A percentile compares a stretch with the other conserved stretches of the same genome.
phyloP scores from a whole-genome alignment of 345 rosid genomes.

The Eucalyptus sp. region DNA sequence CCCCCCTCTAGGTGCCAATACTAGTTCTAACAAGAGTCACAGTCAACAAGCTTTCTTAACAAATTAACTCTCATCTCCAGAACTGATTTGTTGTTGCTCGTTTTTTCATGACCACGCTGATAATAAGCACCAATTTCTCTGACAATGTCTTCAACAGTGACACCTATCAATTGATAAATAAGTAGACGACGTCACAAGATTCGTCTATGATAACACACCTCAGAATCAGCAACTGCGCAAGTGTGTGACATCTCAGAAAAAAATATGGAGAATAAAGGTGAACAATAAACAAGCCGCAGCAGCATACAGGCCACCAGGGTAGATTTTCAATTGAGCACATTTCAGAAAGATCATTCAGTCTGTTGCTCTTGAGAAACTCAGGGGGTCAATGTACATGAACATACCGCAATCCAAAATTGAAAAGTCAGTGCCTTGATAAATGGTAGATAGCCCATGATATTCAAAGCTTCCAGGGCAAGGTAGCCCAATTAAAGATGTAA shows the following conservation, averaged over 20 bases:
- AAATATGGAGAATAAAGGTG: not conserved
- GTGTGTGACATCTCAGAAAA: not conserved
- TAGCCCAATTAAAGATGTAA: not conserved
- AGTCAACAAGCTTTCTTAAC: slow-evolving; percentile 39
- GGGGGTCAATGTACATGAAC: not conserved
- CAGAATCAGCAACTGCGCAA: not conserved
- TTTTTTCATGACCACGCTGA: slow-evolving; percentile 18
- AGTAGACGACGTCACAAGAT: not conserved
- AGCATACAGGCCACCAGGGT: not conserved
- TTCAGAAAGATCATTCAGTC: not conserved
- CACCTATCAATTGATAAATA: slow-evolving; percentile 27
- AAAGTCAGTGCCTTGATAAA: not conserved
- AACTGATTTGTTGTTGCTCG: slow-evolving; percentile 2
- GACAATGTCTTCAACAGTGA: slow-evolving; percentile 52
- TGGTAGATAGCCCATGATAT: not conserved
- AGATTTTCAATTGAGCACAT: not conserved
- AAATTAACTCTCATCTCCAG: slow-evolving; percentile 21
- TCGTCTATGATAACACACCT: not conserved
- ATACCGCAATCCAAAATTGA: not conserved
- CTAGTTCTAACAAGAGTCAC: slow-evolving; percentile 46
- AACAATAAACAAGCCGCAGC: not conserved
- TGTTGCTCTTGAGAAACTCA: not conserved
- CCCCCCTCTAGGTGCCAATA: too few species aligned
- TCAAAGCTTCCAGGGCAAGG: not conserved
- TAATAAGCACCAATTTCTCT: slow-evolving; percentile 30